Conservation (phyloP, 1,284 basidiomycete genomes). For the Pseudozyma thailandica region DNA sequence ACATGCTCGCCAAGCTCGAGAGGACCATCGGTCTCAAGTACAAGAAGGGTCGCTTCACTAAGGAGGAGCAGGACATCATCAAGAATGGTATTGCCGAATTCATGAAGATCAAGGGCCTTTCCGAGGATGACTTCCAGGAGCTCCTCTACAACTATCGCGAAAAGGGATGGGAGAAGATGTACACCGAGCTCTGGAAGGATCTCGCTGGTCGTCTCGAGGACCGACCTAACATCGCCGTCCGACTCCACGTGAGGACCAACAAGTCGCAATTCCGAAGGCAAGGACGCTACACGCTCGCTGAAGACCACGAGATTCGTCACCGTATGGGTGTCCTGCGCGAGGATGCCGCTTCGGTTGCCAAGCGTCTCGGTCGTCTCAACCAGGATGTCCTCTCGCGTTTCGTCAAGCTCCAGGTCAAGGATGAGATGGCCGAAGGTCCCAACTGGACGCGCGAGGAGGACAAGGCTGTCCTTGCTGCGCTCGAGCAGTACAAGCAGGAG, state of each 20-base stretch:
- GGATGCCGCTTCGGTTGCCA: slow-evolving; percentile 36
- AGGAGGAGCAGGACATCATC: slow-evolving; percentile 44
- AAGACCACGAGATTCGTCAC: slow-evolving; percentile 33
- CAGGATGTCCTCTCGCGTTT: slow-evolving; percentile 43
- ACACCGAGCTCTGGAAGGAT: slow-evolving; percentile 53
- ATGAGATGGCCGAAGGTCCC: slow-evolving; percentile 35
- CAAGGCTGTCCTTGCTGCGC: slow-evolving; percentile 41
- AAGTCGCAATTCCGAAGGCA: slow-evolving; percentile 44
- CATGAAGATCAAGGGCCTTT: slow-evolving; percentile 40
- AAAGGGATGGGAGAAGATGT: slow-evolving; percentile 41
- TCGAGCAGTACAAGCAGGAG: slow-evolving; percentile 44
- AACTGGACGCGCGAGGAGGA: slow-evolving; percentile 44
- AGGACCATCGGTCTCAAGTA: slow-evolving; percentile 48
- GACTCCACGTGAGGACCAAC: slow-evolving; percentile 42
- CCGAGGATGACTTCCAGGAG: slow-evolving; percentile 49
- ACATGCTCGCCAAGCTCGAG: slow-evolving; percentile 48
- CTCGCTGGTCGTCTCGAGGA: slow-evolving; percentile 37
- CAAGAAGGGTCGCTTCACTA: slow-evolving; percentile 40
- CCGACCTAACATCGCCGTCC: slow-evolving; percentile 48
- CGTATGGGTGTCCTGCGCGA: slow-evolving; percentile 32
- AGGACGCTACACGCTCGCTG: slow-evolving; percentile 47
- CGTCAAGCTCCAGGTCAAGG: slow-evolving; percentile 42
- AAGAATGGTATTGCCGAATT: slow-evolving; percentile 45
- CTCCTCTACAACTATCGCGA: slow-evolving; percentile 50
- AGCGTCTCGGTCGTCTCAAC: slow-evolving; percentile 50